Percentiles rank a stretch among this genome's conserved stretches.
These are phyloP conservation scores for Orobanche coerulescens DNA, from an alignment of 257 asterid genomes.

Conservation along the genomic window DNA sequence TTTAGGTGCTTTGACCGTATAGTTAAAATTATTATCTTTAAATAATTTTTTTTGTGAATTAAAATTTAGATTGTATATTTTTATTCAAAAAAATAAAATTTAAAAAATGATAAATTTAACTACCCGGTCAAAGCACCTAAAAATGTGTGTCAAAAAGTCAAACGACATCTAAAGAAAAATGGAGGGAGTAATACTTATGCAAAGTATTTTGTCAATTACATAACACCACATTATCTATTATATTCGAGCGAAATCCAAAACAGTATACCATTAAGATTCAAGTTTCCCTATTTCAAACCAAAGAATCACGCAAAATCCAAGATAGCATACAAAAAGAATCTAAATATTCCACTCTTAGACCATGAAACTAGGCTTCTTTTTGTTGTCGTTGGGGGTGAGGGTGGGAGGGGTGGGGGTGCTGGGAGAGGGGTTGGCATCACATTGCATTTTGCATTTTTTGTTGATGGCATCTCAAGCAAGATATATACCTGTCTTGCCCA, in stretches of 20 bases:
- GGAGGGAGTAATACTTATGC: too few relatives aligned
- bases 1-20: too few relatives aligned
- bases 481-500: constrained; percentile 69
- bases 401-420: too few relatives aligned
- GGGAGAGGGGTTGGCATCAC: neutral
- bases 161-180: too few relatives aligned
- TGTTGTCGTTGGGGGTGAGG: neutral
- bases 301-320: neutral
- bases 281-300: constrained; percentile 2
- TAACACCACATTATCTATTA: constrained; percentile 6
- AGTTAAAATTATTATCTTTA: too few relatives aligned
- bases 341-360: neutral
- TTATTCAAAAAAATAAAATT: too few relatives aligned
- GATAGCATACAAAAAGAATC: neutral
- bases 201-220: neutral
- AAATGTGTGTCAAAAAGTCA: too few relatives aligned
- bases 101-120: too few relatives aligned
- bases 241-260: constrained; percentile 14
- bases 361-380: neutral
- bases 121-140: too few relatives aligned
- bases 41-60: too few relatives aligned
- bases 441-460: constrained; percentile 9
- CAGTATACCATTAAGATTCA: neutral
- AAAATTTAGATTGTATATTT: too few relatives aligned
- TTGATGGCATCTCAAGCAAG: constrained; percentile 13